phyloP scores from a whole-genome alignment of 345 rosid genomes.

The Durio zibethinus region DNA sequence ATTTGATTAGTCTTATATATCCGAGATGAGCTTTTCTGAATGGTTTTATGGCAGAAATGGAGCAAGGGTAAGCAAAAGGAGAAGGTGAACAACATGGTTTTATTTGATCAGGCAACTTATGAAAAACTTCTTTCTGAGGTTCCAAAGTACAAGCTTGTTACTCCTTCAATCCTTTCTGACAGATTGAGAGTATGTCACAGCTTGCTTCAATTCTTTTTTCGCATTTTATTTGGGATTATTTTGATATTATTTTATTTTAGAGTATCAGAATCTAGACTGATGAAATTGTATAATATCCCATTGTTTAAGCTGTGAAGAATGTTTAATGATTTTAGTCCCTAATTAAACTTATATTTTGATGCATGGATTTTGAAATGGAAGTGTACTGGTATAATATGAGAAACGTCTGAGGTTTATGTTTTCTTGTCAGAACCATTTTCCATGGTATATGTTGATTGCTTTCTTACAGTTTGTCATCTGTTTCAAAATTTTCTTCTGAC shows the following conservation, averaged over 20 bases:
- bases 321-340: neutral
- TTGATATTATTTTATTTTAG: neutral
- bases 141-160: constrained; percentile 49
- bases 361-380: neutral
- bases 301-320: neutral
- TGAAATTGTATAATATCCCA: neutral
- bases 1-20: neutral
- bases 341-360: neutral
- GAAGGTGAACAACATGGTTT: constrained; percentile 62
- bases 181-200: constrained; percentile 34
- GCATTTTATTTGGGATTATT: neutral
- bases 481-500: neutral
- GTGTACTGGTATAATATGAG: neutral
- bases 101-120: constrained; percentile 52
- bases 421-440: neutral
- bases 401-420: neutral
- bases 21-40: neutral
- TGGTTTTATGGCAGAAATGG: constrained; percentile 39
- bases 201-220: neutral
- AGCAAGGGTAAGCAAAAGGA: constrained; percentile 63
- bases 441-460: neutral
- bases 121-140: constrained; percentile 50
- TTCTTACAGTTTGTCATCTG: neutral
- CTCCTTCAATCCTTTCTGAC: constrained; percentile 47
- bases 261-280: neutral